Conservation (phyloP, 1,139 yeast species). For the Suhomyces taliae region DNA sequence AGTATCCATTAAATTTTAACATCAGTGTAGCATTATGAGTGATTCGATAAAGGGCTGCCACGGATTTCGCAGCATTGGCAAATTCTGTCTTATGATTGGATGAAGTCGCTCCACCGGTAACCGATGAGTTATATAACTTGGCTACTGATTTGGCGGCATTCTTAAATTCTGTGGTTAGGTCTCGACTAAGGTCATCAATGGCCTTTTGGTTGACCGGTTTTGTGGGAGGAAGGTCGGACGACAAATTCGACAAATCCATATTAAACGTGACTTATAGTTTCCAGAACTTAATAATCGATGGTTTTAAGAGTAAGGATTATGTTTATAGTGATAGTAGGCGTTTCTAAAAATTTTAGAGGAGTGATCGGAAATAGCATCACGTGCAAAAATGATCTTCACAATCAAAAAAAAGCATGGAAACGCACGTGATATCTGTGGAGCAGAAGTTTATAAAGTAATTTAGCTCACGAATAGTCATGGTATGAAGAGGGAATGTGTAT, state of each 20-base stretch:
- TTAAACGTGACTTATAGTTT: background rate
- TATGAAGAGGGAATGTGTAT: too few species aligned
- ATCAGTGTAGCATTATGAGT: slow-evolving; percentile 47
- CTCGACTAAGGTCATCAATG: slow-evolving; percentile 43
- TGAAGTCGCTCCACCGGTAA: slow-evolving; percentile 13
- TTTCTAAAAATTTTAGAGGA: slow-evolving; percentile 1
- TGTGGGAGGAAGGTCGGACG: slow-evolving; percentile 51
- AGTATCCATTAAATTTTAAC: slow-evolving; percentile 52
- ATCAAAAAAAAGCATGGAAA: too few species aligned
- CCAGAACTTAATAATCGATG: background rate
- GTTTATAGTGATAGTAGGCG: background rate
- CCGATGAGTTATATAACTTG: slow-evolving; percentile 36
- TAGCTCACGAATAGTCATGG: too few species aligned
- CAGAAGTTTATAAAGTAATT: too few species aligned
- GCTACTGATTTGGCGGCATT: slow-evolving; percentile 50
- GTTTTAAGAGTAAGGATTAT: background rate
- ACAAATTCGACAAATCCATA: slow-evolving; percentile 60
- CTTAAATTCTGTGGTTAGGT: slow-evolving; percentile 43
- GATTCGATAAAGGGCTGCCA: slow-evolving; percentile 58
- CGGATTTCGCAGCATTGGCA: slow-evolving; percentile 64
- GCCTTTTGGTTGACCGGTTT: slow-evolving; percentile 45
- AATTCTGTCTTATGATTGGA: slow-evolving; percentile 45
- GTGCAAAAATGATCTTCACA: background rate
- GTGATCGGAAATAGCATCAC: slow-evolving; percentile 4
- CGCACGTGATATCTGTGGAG: too few species aligned